These are phyloP conservation scores for Penicillium manginii DNA, from an alignment of 495 filamentous ascomycete species.

Conservation along the genomic window DNA sequence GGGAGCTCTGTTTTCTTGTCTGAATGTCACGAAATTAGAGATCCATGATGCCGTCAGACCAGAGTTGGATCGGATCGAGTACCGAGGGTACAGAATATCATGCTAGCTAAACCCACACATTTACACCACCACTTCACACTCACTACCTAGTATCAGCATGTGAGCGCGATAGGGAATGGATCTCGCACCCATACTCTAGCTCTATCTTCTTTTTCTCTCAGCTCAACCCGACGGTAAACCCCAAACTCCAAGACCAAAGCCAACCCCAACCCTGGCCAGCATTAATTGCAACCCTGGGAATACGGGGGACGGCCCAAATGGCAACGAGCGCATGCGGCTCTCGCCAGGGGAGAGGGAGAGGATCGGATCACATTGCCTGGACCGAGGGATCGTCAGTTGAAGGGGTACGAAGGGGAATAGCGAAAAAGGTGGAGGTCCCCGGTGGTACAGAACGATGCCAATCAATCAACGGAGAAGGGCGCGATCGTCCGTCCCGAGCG, in stretches of 20 bases:
- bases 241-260: too few relatives aligned
- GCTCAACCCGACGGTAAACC: not conserved
- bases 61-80: not conserved
- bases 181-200: too few relatives aligned
- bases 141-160: not conserved
- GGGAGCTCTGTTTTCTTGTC: not conserved
- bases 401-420: slow-evolving; percentile 1
- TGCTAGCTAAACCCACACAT: too few relatives aligned
- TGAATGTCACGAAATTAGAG: not conserved
- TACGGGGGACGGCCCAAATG: slow-evolving; percentile 5
- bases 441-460: not conserved
- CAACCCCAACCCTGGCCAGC: not conserved
- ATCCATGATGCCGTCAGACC: not conserved
- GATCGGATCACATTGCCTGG: not conserved
- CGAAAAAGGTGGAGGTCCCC: too few relatives aligned
- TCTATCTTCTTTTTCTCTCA: not conserved
- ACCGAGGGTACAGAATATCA: not conserved
- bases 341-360: not conserved
- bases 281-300: not conserved
- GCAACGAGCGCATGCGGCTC: slow-evolving; percentile 7
- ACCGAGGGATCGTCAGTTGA: slow-evolving; percentile 4
- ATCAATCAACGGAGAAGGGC: not conserved
- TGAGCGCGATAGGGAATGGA: not conserved
- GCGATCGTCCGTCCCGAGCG: slow-evolving; percentile 4
- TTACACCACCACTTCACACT: too few relatives aligned